Percentiles rank a stretch among this genome's conserved stretches.
phyloP scores from a whole-genome alignment of 805 yeast species.

The Gaillardinia entomophila region DNA sequence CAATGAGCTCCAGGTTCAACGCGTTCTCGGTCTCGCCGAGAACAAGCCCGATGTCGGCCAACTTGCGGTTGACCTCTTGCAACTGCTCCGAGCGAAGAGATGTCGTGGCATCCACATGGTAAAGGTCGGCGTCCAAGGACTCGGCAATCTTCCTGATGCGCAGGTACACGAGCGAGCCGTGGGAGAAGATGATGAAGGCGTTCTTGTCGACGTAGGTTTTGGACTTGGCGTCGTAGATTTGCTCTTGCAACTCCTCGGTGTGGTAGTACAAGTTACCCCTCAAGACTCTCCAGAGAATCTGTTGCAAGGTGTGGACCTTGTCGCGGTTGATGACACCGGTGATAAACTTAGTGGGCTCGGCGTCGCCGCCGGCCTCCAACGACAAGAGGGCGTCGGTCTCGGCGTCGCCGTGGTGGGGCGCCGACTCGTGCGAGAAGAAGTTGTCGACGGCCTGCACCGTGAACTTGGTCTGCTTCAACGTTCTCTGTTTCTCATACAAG shows the following conservation, averaged over 20 bases:
- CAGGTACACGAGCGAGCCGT: slow-evolving; percentile 69
- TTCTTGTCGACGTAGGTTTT: slow-evolving; percentile 62
- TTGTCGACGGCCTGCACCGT: slow-evolving; percentile 31
- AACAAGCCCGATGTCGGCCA: slow-evolving; percentile 30
- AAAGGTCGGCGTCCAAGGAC: slow-evolving; percentile 79
- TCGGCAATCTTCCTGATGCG: slow-evolving; percentile 82
- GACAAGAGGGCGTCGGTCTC: slow-evolving; percentile 34
- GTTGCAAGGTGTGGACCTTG: slow-evolving; percentile 66
- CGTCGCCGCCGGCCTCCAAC: slow-evolving; percentile 8
- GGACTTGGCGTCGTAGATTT: slow-evolving; percentile 56
- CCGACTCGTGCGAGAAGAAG: slow-evolving; percentile 19
- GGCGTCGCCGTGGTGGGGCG: slow-evolving; percentile 10
- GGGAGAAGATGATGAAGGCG: slow-evolving; percentile 85
- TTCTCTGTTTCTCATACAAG: slow-evolving; percentile 56
- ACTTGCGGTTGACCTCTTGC: slow-evolving; percentile 17
- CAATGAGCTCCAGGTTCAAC: slow-evolving; percentile 62
- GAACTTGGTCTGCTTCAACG: slow-evolving; percentile 65
- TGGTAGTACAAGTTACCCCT: slow-evolving; percentile 87
- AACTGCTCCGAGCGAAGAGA: slow-evolving; percentile 26
- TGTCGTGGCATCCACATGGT: slow-evolving; percentile 45
- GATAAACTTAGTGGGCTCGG: slow-evolving; percentile 43
- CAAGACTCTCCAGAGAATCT: slow-evolving; percentile 84
- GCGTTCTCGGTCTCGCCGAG: slow-evolving; percentile 23
- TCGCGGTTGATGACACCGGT: slow-evolving; percentile 79
- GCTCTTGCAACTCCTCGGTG: slow-evolving; percentile 65